Conservation (phyloP, 768 basidiomycete genomes). For the Hemileccinum rubropunctum region DNA sequence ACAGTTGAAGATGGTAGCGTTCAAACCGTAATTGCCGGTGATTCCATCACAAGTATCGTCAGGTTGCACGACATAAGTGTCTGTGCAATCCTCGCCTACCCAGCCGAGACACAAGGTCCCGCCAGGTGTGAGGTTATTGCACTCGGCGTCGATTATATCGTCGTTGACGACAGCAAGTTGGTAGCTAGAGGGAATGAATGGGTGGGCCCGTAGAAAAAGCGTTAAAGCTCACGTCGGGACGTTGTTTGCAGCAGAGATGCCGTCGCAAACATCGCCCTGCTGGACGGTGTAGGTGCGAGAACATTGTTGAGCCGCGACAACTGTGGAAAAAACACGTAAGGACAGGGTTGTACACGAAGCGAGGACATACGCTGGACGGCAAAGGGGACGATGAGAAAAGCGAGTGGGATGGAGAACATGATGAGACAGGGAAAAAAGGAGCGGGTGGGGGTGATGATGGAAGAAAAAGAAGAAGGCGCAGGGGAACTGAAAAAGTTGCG, state of each 20-base stretch:
- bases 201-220: neutral
- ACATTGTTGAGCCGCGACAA: constrained; percentile 39
- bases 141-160: constrained; percentile 45
- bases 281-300: constrained; percentile 59
- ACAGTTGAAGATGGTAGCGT: constrained; percentile 48
- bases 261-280: constrained; percentile 65
- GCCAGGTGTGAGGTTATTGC: constrained; percentile 57
- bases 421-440: constrained; percentile 7
- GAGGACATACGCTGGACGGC: constrained; percentile 41
- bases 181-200: constrained; percentile 44
- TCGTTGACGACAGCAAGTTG: constrained; percentile 69
- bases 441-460: constrained; percentile 11
- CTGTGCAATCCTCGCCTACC: constrained; percentile 56
- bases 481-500: neutral
- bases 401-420: constrained; percentile 41
- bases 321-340: constrained; percentile 12
- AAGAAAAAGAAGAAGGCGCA: too few species aligned
- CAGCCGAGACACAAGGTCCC: constrained; percentile 60
- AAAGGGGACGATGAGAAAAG: constrained; percentile 44
- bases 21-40: constrained; percentile 37
- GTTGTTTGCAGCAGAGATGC: constrained; percentile 60
- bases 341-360: neutral
- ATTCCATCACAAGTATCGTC: constrained; percentile 63
- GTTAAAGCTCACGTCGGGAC: constrained; percentile 56
- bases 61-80: constrained; percentile 52